Evolutionary conservation across 129 eudicot genomes (phyloP).

Genomic region (Flaveria bidentis): DNA sequence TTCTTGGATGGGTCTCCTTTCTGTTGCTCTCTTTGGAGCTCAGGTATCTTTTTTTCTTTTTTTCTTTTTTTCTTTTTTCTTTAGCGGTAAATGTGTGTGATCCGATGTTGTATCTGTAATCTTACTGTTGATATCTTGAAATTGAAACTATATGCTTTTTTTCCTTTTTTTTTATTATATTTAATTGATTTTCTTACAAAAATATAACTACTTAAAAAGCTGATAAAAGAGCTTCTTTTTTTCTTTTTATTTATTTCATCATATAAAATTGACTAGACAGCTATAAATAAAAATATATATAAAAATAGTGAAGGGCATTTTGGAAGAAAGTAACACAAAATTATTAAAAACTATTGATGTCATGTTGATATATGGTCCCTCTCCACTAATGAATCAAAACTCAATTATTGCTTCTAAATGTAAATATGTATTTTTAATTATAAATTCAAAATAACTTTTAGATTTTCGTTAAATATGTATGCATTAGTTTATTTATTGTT

Average conservation of each 20-base stretch:
- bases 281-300: background rate
- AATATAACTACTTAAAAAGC: no score
- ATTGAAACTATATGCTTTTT: no score
- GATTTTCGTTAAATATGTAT: background rate
- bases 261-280: constrained; percentile 9
- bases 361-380: constrained; percentile 28
- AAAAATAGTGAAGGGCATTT: background rate
- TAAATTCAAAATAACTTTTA: background rate
- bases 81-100: no score
- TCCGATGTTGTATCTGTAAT: no score
- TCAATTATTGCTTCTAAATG: constrained; percentile 26
- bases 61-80: no score
- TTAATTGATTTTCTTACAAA: no score
- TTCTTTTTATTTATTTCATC: background rate
- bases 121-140: no score
- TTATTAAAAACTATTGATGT: background rate
- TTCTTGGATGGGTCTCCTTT: constrained; percentile 92
- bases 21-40: constrained; percentile 72
- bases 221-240: background rate
- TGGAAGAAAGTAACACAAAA: constrained; percentile 20
- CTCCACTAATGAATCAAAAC: background rate
- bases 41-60: constrained; percentile 38
- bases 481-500: background rate
- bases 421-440: background rate
- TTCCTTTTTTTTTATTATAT: no score